These are phyloP conservation scores for Metarhizium robertsii DNA, from an alignment of 2,329 filamentous ascomycete species.

Conservation along the genomic window DNA sequence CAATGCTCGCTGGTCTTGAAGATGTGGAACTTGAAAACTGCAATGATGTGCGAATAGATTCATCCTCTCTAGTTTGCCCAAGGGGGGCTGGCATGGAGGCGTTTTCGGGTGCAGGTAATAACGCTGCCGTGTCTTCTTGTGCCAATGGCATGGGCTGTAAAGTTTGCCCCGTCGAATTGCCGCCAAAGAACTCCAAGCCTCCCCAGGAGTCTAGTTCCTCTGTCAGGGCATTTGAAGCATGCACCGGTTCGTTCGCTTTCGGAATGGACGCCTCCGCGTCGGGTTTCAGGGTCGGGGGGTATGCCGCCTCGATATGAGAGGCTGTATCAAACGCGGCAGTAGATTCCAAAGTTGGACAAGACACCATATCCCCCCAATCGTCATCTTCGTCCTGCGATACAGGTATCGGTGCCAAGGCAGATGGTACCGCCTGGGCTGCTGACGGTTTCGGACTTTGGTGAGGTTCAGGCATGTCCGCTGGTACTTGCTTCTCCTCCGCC, in stretches of 20 bases:
- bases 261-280: background rate
- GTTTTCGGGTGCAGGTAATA: background rate
- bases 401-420: background rate
- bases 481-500: background rate
- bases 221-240: background rate
- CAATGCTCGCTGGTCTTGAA: background rate
- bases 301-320: background rate
- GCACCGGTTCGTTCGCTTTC: background rate
- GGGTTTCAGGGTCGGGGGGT: background rate
- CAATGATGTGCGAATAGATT: background rate
- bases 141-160: background rate
- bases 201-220: background rate
- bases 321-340: background rate
- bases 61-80: background rate
- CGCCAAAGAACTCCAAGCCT: background rate
- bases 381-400: constrained; percentile 36
- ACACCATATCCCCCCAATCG: constrained; percentile 54
- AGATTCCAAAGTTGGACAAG: constrained; percentile 17
- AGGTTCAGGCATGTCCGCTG: background rate
- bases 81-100: background rate
- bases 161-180: background rate
- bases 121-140: background rate
- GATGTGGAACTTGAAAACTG: background rate
- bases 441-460: background rate
- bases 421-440: background rate